phyloP scores from a whole-genome alignment of 495 filamentous ascomycete species.

The Tuber aestivum region DNA sequence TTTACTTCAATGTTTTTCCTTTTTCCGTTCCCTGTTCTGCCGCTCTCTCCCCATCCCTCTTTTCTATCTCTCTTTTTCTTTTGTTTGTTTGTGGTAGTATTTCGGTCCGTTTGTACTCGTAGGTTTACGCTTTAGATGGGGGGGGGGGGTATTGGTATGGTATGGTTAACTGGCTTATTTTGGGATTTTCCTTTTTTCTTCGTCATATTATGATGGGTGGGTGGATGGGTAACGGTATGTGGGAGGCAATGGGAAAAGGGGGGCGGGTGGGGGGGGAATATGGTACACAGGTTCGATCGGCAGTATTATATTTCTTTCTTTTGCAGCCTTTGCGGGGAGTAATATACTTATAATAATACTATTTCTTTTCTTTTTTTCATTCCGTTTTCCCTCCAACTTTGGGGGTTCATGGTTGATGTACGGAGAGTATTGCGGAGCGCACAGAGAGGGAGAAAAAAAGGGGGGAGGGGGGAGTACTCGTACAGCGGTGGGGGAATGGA shows the following conservation, averaged over 20 bases:
- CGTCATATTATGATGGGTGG: background rate
- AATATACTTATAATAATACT: background rate
- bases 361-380: background rate
- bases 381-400: background rate
- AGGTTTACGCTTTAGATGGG: background rate
- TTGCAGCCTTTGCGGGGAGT: background rate
- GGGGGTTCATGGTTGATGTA: background rate
- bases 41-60: background rate
- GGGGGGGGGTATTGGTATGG: background rate
- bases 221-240: background rate
- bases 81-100: conserved; percentile 3
- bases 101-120: background rate
- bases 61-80: background rate
- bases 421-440: conserved; percentile 1
- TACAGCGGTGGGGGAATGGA: background rate
- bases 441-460: background rate
- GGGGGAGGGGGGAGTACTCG: background rate
- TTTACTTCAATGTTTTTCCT: background rate
- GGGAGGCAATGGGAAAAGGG: background rate
- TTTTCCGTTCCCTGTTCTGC: background rate
- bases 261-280: background rate
- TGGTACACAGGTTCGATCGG: background rate
- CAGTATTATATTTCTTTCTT: background rate
- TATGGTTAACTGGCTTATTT: background rate
- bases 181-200: background rate